Conservation (phyloP, 2,329 filamentous ascomycete genomes). For the Botrytis porri region DNA sequence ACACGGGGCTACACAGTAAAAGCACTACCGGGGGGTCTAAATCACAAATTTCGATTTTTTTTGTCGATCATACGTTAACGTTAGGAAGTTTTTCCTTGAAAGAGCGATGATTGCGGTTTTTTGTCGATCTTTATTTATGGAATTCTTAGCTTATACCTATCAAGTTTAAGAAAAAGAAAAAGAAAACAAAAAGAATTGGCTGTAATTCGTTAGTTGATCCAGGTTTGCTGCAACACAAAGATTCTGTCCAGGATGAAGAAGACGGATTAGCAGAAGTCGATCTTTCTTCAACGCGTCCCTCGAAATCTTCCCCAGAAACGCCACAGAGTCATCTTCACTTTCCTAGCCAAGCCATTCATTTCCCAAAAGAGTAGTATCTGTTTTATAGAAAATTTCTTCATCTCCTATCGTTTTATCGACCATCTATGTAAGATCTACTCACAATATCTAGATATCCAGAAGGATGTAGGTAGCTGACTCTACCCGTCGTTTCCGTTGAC, state of each 20-base stretch:
- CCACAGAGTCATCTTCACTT: background rate
- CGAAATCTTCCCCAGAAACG: background rate
- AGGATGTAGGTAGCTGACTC: background rate
- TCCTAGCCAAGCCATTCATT: background rate
- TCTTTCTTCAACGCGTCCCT: background rate
- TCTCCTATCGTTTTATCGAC: background rate
- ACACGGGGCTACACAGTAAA: background rate
- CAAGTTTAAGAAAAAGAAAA: background rate
- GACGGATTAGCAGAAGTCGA: background rate
- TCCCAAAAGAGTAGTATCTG: background rate
- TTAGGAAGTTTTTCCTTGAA: background rate
- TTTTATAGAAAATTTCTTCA: background rate
- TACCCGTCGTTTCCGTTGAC: background rate
- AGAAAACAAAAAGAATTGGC: background rate
- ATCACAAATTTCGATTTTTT: background rate
- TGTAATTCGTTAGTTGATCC: background rate
- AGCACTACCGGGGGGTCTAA: background rate
- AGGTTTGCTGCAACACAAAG: background rate
- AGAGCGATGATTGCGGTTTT: background rate
- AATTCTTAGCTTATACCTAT: background rate
- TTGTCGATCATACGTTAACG: background rate
- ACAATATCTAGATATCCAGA: background rate
- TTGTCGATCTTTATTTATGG: background rate
- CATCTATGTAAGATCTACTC: background rate
- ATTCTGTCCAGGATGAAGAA: background rate